Conservation (phyloP, 2,329 filamentous ascomycete species). For the Alternaria gansuensis region DNA sequence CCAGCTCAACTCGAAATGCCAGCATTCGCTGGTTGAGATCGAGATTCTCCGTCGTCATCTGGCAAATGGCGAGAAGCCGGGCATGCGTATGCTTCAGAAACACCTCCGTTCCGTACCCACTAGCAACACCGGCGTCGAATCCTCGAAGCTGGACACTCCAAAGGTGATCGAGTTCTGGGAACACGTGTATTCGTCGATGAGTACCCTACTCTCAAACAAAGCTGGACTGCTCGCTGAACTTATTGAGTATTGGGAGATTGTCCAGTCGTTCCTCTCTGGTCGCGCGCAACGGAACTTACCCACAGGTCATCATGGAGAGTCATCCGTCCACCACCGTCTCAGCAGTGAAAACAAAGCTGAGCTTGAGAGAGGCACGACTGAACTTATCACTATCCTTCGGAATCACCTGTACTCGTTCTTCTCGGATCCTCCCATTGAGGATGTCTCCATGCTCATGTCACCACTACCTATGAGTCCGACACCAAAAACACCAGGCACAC, state of each 20-base stretch:
- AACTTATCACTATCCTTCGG: slow-evolving; percentile 84
- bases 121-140: slow-evolving; percentile 67
- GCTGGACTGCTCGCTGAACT: slow-evolving; percentile 88
- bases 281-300: slow-evolving; percentile 83
- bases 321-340: slow-evolving; percentile 80
- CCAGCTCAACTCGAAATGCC: slow-evolving; percentile 80
- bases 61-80: slow-evolving; percentile 76
- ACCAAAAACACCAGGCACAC: slow-evolving; percentile 67
- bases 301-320: slow-evolving; percentile 81
- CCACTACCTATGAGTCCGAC: slow-evolving; percentile 75
- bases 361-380: slow-evolving; percentile 78
- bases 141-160: slow-evolving; percentile 73
- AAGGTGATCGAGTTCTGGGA: slow-evolving; percentile 94
- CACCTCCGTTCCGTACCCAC: slow-evolving; percentile 79
- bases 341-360: slow-evolving; percentile 74
- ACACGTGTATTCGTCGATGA: slow-evolving; percentile 78
- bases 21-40: slow-evolving; percentile 89
- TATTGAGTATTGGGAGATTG: slow-evolving; percentile 91
- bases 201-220: slow-evolving; percentile 73
- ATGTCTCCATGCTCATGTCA: slow-evolving; percentile 86
- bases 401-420: slow-evolving; percentile 85
- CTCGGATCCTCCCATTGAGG: slow-evolving; percentile 85
- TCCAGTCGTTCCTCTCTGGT: slow-evolving; percentile 88
- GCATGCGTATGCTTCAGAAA: slow-evolving; percentile 72
- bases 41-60: slow-evolving; percentile 87